Evolutionary conservation across 768 basidiomycete species (phyloP).

Genomic region (Hypsizygus marmoreus): DNA sequence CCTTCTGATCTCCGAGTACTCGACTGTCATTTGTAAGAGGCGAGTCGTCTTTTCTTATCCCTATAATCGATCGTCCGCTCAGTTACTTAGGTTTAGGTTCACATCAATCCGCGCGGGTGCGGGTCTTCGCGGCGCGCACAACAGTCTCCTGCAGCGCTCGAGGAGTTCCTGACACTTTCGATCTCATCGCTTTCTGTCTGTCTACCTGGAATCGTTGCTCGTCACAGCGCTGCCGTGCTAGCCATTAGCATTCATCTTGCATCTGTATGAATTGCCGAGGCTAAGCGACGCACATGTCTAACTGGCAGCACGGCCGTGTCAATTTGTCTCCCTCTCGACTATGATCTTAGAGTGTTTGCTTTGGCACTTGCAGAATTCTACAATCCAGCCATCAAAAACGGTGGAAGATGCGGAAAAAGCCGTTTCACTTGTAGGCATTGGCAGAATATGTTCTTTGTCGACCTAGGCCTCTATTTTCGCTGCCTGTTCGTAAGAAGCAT

Average conservation of each 20-base stretch:
- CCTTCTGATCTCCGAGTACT: no score
- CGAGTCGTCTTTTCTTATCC: no score
- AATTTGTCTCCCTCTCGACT: background rate
- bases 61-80: no score
- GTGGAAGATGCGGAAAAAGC: slow-evolving; percentile 1
- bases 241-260: background rate
- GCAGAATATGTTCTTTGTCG: slow-evolving; percentile 16
- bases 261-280: background rate
- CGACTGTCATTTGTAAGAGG: no score
- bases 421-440: slow-evolving; percentile 3
- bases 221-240: background rate
- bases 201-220: background rate
- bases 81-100: no score
- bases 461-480: slow-evolving; percentile 1
- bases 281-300: slow-evolving; percentile 5
- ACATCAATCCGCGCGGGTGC: no score
- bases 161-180: slow-evolving; percentile 12
- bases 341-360: no score
- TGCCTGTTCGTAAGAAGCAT: background rate
- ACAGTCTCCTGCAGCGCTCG: background rate
- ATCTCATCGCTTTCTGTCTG: slow-evolving; percentile 14
- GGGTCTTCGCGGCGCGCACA: no score
- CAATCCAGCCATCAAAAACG: slow-evolving; percentile 7
- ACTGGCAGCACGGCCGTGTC: background rate
- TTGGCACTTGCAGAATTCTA: no score